A percentile compares a stretch with the other conserved stretches of the same genome.
Conservation (phyloP, 1,139 yeast genomes). For the Blastobotrys raffinosifermentans region DNA sequence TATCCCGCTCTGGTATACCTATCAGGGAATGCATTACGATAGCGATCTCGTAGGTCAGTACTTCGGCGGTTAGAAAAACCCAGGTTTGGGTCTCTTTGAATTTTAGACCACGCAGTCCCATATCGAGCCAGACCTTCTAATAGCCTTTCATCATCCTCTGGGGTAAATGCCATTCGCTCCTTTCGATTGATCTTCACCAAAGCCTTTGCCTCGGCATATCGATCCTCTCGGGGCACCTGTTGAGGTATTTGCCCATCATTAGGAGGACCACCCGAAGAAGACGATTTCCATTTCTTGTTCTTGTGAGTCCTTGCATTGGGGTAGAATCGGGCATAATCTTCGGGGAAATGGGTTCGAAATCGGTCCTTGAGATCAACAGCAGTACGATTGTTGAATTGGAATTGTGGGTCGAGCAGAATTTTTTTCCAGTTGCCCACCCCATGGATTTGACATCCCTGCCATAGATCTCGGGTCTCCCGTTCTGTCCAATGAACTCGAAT, state of each 20-base stretch:
- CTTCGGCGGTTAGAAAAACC: conserved; percentile 36
- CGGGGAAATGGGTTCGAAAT: conserved; percentile 41
- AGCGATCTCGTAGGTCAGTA: conserved; percentile 41
- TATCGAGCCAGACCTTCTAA: conserved; percentile 60
- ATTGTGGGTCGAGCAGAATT: conserved; percentile 36
- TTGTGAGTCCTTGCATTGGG: conserved; percentile 42
- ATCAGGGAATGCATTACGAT: conserved; percentile 42
- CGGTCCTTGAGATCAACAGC: conserved; percentile 40
- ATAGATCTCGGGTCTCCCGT: conserved; percentile 37
- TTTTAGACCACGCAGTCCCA: conserved; percentile 90
- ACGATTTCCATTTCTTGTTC: conserved; percentile 23
- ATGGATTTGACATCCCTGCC: conserved; percentile 39
- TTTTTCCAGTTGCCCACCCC: conserved; percentile 46
- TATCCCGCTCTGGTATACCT: conserved; percentile 40
- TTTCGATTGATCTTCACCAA: conserved; percentile 39
- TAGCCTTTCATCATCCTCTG: conserved; percentile 69
- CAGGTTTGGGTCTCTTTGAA: conserved; percentile 40
- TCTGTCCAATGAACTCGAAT: conserved; percentile 38
- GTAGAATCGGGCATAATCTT: conserved; percentile 39
- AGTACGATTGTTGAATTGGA: conserved; percentile 39
- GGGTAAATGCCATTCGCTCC: conserved; percentile 45
- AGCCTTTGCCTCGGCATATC: conserved; percentile 5
- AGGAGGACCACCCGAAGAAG: conserved; percentile 1
- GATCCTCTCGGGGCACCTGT: not conserved
- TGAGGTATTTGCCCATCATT: not conserved